Evolutionary conservation across 257 asterid genomes (phyloP), one percentile per base, ranked within the genome.

Genomic region (Solanum lycopersicoides): DNA sequence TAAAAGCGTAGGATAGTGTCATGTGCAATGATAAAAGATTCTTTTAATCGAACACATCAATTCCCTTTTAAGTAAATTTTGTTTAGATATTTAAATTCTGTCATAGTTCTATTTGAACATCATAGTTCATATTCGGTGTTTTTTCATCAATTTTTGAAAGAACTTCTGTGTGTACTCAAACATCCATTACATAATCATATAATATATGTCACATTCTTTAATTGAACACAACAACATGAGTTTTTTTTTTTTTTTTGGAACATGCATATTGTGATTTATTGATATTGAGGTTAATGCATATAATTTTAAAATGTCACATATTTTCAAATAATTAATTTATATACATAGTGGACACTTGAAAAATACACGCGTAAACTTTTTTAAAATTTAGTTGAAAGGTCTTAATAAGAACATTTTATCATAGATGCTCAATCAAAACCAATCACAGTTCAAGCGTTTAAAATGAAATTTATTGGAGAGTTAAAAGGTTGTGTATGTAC

Each of bases 31-130:
- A 6, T 3, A 13, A 68, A 12, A 0, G 28, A 0, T 0, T 28
- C 0, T 0, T 68, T 7, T 13, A 5, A 0, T 5, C 4, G 0
- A 0, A 30, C 0, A 65, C 72, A 63, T 63, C 15, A 63, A 63
- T 11, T 23, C 0, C 0, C 15, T 0, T 0, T 56, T 18, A 18
- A 56, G 7, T 13, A 28, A 1, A 68, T 13, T n/a, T 28, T 28
- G 28, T 68, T 68, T 28, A 30, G 6, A 28, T 28, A 63, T 9
- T 9, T 9, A 3, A 21, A 60, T 10, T 23, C 3, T 44, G 50
- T 0, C 15, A 12, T 44, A n/a, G 4, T 44, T 44, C 13, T 1
- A 11, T 2, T 11, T 4, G 7, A 63, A 12, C 34, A n/a, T 13
- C 3, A 63, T n/a, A 63, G 69, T 21, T 60, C 14, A 23, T 60